Evolutionary conservation across 2,329 filamentous ascomycete genomes (phyloP).

Genomic region (Fusarium keratoplasticum): DNA sequence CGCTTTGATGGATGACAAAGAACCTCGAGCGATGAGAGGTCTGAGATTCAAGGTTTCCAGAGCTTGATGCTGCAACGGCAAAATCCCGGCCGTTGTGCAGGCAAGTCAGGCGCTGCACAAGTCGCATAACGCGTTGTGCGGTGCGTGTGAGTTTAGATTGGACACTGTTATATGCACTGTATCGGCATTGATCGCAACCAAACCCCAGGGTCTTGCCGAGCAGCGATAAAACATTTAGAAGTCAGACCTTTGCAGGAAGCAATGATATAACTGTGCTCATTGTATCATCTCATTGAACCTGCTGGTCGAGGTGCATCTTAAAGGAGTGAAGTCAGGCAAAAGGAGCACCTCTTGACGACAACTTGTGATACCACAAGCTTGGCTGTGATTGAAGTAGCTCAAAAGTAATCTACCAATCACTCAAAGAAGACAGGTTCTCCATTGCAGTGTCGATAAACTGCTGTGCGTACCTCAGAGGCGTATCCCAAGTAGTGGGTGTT

Average conservation of each 20-base stretch:
- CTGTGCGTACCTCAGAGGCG: constrained; percentile 60
- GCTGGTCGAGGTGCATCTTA: neutral
- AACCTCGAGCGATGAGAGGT: constrained; percentile 18
- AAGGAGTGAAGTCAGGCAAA: neutral
- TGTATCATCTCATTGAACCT: too few species aligned
- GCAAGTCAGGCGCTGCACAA: constrained; percentile 14
- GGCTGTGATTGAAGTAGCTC: neutral
- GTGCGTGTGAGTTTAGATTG: neutral
- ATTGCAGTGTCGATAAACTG: constrained; percentile 15
- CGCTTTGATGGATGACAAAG: constrained; percentile 37
- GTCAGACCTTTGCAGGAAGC: neutral
- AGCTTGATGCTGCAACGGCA: constrained; percentile 29
- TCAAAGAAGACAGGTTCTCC: constrained; percentile 52
- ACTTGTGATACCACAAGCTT: neutral
- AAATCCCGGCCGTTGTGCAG: constrained; percentile 32
- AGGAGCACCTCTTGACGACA: neutral
- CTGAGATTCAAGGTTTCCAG: constrained; percentile 14
- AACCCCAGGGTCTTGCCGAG: too few species aligned
- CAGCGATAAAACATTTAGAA: too few species aligned
- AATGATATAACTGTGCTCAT: neutral
- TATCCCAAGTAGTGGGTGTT: constrained; percentile 63
- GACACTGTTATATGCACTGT: neutral
- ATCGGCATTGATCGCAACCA: too few species aligned
- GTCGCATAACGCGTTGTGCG: constrained; percentile 10
- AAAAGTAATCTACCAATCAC: neutral